Evolutionary conservation across 2,329 filamentous ascomycete species (phyloP).

Genomic region (Pseudogymnoascus sp.): DNA sequence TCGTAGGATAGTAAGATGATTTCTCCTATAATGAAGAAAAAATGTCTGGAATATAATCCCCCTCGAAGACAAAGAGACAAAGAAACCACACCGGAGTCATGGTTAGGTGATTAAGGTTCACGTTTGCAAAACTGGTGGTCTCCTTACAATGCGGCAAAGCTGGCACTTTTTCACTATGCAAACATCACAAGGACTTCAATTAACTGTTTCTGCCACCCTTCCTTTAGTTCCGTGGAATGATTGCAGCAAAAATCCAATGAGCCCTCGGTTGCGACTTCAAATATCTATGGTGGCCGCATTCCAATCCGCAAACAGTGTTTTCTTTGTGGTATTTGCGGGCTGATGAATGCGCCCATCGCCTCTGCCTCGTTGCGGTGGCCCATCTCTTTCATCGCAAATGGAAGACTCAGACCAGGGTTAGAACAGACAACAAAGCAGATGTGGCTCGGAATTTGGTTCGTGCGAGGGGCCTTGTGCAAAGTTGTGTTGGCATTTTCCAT

Average conservation of each 20-base stretch:
- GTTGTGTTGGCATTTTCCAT: neutral
- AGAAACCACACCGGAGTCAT: too few relatives aligned
- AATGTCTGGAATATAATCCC: too few relatives aligned
- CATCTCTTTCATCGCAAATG: neutral
- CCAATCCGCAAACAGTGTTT: neutral
- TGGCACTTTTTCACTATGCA: neutral
- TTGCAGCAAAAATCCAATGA: neutral
- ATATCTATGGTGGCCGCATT: neutral
- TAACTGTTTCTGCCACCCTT: neutral
- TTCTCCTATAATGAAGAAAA: neutral
- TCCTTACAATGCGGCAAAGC: neutral
- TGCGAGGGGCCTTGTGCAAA: neutral
- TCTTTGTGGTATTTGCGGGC: neutral
- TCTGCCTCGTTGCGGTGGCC: neutral
- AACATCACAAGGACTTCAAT: neutral
- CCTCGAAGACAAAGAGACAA: neutral
- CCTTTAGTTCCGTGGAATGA: neutral
- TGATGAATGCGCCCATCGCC: neutral
- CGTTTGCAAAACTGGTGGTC: too few relatives aligned
- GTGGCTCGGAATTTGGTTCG: neutral
- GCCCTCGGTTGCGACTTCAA: neutral
- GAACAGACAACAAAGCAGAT: neutral
- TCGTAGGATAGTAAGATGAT: neutral
- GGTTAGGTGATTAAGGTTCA: too few relatives aligned
- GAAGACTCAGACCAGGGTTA: neutral